Percentiles rank a stretch among this genome's conserved stretches.
Evolutionary conservation across 805 yeast genomes (phyloP).

Genomic region (Nadsonia fulvescens): DNA sequence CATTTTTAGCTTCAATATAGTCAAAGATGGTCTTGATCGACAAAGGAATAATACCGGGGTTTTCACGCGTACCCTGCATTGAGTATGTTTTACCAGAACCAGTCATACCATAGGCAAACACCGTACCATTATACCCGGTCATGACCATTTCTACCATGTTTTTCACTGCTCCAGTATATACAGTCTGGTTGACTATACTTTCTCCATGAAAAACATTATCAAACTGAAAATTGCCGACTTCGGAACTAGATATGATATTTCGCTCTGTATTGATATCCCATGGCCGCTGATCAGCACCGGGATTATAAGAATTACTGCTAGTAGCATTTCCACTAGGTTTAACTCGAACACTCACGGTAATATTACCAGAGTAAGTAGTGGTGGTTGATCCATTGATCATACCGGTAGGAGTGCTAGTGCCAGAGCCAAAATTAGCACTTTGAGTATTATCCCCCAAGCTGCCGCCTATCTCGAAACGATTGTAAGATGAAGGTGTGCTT

Average conservation of each 20-base stretch:
- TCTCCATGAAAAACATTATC: slow-evolving; percentile 61
- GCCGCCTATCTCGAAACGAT: slow-evolving; percentile 2
- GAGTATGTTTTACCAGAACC: slow-evolving; percentile 84
- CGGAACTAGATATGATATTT: slow-evolving; percentile 28
- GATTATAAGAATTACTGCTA: slow-evolving; percentile 3
- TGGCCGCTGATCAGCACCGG: slow-evolving; percentile 8
- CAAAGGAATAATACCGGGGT: slow-evolving; percentile 56
- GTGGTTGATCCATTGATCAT: too few species aligned
- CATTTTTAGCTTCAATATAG: slow-evolving; percentile 18
- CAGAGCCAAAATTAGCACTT: too few species aligned
- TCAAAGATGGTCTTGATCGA: slow-evolving; percentile 45
- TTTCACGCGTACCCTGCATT: slow-evolving; percentile 51
- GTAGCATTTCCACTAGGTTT: slow-evolving; percentile 29
- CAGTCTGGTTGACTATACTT: slow-evolving; percentile 30
- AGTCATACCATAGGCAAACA: slow-evolving; percentile 90
- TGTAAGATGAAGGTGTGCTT: slow-evolving; percentile 10
- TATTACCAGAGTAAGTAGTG: slow-evolving; percentile 45
- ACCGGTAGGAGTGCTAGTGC: too few species aligned
- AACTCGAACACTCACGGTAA: slow-evolving; percentile 62
- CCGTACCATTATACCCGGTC: slow-evolving; percentile 52
- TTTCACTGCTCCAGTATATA: slow-evolving; percentile 37
- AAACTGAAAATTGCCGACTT: slow-evolving; percentile 49
- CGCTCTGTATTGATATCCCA: slow-evolving; percentile 28
- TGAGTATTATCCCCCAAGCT: slow-evolving; percentile 4
- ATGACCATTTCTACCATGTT: slow-evolving; percentile 39